Conservation (phyloP, 345 rosid species). For the Boechera divaricarpa region DNA sequence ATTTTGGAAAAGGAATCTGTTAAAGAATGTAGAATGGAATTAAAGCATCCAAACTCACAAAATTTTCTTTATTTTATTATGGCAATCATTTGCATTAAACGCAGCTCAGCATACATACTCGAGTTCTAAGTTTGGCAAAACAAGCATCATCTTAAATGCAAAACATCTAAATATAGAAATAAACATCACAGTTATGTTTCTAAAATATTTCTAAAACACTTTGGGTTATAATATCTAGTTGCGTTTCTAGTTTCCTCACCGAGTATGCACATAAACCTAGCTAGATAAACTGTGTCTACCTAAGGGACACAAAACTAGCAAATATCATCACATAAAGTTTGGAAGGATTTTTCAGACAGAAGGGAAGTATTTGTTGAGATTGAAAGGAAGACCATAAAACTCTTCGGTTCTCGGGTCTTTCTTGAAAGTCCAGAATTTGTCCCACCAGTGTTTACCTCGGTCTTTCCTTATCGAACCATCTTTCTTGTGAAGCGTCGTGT, state of each 20-base stretch:
- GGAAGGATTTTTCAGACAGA: slow-evolving; percentile 52
- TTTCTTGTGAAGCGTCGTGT: slow-evolving; percentile 68
- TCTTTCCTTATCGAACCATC: slow-evolving; percentile 70
- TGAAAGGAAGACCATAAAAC: slow-evolving; percentile 92
- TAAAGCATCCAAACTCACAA: background rate
- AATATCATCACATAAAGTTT: background rate
- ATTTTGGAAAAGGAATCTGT: too few relatives aligned
- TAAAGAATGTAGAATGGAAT: too few relatives aligned
- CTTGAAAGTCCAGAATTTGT: slow-evolving; percentile 70
- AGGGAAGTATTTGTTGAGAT: slow-evolving; percentile 89
- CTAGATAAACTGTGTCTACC: slow-evolving; percentile 3
- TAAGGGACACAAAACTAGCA: slow-evolving; percentile 11
- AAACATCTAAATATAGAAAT: slow-evolving; percentile 26
- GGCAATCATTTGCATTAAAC: slow-evolving; percentile 1
- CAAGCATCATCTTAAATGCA: background rate
- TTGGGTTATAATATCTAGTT: slow-evolving; percentile 1
- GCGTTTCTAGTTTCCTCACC: slow-evolving; percentile 25
- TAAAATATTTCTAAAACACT: background rate
- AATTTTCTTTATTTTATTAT: background rate
- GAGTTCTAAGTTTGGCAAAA: slow-evolving; percentile 1
- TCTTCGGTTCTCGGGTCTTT: slow-evolving; percentile 79
- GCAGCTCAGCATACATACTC: background rate
- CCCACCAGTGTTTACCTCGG: slow-evolving; percentile 98
- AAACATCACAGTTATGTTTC: slow-evolving; percentile 18
- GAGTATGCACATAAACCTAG: slow-evolving; percentile 16